Evolutionary conservation across 371 early-diverging fungal species (phyloP).

Genomic region (Rhizopus delemar): DNA sequence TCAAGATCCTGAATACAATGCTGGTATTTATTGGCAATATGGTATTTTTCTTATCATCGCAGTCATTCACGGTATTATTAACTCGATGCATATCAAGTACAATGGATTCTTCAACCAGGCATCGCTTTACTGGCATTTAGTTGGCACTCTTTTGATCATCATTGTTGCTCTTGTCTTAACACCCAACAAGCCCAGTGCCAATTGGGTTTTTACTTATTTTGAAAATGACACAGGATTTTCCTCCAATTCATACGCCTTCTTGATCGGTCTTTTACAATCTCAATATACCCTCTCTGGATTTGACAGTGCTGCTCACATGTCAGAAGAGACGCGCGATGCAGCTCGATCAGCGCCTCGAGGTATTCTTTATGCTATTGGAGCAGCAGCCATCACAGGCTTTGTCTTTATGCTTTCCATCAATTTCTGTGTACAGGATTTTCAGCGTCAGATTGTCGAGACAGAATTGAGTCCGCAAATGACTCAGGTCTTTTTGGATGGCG

Average conservation of each 20-base stretch:
- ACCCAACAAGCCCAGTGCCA: constrained; percentile 42
- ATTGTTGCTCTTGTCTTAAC: constrained; percentile 55
- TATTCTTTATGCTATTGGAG: constrained; percentile 56
- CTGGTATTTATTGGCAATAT: constrained; percentile 44
- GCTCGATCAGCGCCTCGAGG: constrained; percentile 62
- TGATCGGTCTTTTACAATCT: constrained; percentile 43
- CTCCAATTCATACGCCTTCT: constrained; percentile 34
- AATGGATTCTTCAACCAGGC: constrained; percentile 58
- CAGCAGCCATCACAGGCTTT: constrained; percentile 50
- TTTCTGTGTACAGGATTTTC: constrained; percentile 50
- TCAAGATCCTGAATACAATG: constrained; percentile 31
- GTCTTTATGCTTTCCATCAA: constrained; percentile 48
- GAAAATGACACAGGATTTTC: constrained; percentile 45
- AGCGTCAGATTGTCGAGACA: constrained; percentile 43
- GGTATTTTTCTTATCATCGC: constrained; percentile 50
- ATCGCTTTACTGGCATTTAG: constrained; percentile 59
- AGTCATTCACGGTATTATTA: constrained; percentile 58
- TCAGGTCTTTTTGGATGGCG: constrained; percentile 56
- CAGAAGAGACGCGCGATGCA: constrained; percentile 69
- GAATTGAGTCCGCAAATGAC: constrained; percentile 42
- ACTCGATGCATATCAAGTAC: constrained; percentile 52
- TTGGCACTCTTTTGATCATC: constrained; percentile 60
- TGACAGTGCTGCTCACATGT: constrained; percentile 73
- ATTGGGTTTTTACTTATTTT: constrained; percentile 47
- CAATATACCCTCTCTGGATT: constrained; percentile 64